Percentiles rank a stretch among this genome's conserved stretches.
Evolutionary conservation across 2,329 filamentous ascomycete species (phyloP).

Genomic region (Lasiodiplodia hormozganensis): DNA sequence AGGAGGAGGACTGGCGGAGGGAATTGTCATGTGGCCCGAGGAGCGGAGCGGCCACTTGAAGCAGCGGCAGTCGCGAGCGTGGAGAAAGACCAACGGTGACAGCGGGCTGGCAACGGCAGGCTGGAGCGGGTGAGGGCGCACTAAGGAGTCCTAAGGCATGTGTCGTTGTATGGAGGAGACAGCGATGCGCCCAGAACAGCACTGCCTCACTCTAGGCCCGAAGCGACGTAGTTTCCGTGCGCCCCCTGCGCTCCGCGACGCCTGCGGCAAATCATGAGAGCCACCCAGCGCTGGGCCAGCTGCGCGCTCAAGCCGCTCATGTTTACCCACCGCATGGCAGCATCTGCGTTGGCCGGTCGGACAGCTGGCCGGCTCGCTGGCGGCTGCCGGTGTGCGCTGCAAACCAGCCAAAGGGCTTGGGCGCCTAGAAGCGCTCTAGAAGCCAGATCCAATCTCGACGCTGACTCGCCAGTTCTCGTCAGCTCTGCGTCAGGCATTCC

Average conservation of each 20-base stretch:
- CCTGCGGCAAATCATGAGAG: constrained; percentile 26
- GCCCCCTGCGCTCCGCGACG: constrained; percentile 21
- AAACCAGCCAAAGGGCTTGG: not conserved
- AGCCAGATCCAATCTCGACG: constrained; percentile 14
- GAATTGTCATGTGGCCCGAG: constrained; percentile 10
- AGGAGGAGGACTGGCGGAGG: not conserved
- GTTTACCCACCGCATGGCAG: constrained; percentile 20
- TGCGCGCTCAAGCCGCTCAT: constrained; percentile 6
- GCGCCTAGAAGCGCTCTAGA: constrained; percentile 21
- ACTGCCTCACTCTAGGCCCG: constrained; percentile 25
- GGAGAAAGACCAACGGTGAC: constrained; percentile 4
- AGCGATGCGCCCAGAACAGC: constrained; percentile 27
- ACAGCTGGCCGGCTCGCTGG: not conserved
- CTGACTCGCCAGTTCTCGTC: constrained; percentile 20
- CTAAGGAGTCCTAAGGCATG: constrained; percentile 27
- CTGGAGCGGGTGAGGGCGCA: constrained; percentile 15
- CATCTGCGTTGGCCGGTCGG: constrained; percentile 14
- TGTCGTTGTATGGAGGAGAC: constrained; percentile 24
- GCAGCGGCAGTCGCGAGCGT: not conserved
- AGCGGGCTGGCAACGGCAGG: constrained; percentile 8
- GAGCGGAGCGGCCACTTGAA: constrained; percentile 15
- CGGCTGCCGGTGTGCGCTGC: not conserved
- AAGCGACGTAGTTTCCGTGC: constrained; percentile 21
- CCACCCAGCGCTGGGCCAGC: constrained; percentile 16
- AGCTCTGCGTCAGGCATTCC: constrained; percentile 19